phyloP scores from a whole-genome alignment of 768 basidiomycete species.

The Lactarius sanguifluus region DNA sequence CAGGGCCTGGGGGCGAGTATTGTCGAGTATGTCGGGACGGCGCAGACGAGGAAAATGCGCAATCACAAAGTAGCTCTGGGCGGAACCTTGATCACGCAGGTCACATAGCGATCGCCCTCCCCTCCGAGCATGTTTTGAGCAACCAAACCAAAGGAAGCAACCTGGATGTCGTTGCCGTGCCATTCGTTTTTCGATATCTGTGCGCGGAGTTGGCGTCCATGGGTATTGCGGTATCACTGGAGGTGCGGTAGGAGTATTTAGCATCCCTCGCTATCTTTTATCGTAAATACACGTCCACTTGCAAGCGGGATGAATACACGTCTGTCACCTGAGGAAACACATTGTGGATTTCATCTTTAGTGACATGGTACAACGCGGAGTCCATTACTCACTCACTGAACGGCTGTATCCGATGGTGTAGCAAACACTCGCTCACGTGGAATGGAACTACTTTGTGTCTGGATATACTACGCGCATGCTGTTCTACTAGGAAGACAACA shows the following conservation, averaged over 20 bases:
- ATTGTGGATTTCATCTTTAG: neutral
- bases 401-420: neutral
- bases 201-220: slow-evolving; percentile 97
- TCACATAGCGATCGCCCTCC: slow-evolving; percentile 60
- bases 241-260: slow-evolving; percentile 46
- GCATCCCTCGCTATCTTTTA: neutral
- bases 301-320: neutral
- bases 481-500: neutral
- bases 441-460: neutral
- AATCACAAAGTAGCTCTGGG: slow-evolving; percentile 58
- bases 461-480: neutral
- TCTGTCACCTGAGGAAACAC: neutral
- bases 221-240: slow-evolving; percentile 90
- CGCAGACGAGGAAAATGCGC: slow-evolving; percentile 62
- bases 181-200: slow-evolving; percentile 91
- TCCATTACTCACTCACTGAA: neutral
- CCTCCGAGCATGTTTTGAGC: slow-evolving; percentile 65
- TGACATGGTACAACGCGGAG: neutral
- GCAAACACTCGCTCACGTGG: neutral
- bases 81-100: slow-evolving; percentile 36
- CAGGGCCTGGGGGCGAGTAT: slow-evolving; percentile 86
- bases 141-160: slow-evolving; percentile 66
- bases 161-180: slow-evolving; percentile 93
- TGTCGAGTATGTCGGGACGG: slow-evolving; percentile 88
- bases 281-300: neutral